Evolutionary conservation across 768 basidiomycete genomes (phyloP), one percentile per base, ranked within the genome.

Genomic region (Russula emetica): DNA sequence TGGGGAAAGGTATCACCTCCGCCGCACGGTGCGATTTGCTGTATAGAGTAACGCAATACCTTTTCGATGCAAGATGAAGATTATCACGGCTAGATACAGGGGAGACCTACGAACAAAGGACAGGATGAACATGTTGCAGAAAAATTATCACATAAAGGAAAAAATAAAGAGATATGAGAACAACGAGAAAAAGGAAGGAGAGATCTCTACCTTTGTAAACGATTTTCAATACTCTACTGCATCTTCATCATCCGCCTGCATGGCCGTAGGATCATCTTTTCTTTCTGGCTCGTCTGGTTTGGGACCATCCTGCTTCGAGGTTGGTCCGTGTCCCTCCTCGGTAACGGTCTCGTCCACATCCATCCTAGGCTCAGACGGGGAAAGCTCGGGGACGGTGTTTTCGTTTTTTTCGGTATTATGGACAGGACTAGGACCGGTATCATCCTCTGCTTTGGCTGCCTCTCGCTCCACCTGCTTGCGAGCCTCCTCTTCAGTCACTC

Each of bases 181-280:
- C 58, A 56, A 50, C 24, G 24, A n/a, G 47, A 59, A 50, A 36
- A 67, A 55, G 40, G 50, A 26, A 59, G 45, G 20, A 45, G 11
- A 62, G 22, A 54, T 55, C 45, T 63, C 65, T 55, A 66, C 59
- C 66, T 68, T 66, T 38, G 13, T 40, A 57, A 34, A 42, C 45
- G 24, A 24, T 22, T 40, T 16, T 67, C 62, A 90, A 76, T 90
- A 91, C 76, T 91, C 89, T 51, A 91, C 87, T 13, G 87, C 89
- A 71, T 90, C 89, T 66, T 90, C 89, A 67, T 88, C 89, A 62
- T 90, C 87, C 55, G 83, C 85, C 67, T 81, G 83, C 76, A 82
- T 80, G 9, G 79, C 72, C 42, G 78, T 73, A 32, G 79, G 69
- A 57, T 66, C 66, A 28, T 69, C 64, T 44, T 68, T 69, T 34